Percentiles rank a stretch among this genome's conserved stretches.
Conservation (phyloP, 257 asterid species). For the Rehmannia glutinosa region DNA sequence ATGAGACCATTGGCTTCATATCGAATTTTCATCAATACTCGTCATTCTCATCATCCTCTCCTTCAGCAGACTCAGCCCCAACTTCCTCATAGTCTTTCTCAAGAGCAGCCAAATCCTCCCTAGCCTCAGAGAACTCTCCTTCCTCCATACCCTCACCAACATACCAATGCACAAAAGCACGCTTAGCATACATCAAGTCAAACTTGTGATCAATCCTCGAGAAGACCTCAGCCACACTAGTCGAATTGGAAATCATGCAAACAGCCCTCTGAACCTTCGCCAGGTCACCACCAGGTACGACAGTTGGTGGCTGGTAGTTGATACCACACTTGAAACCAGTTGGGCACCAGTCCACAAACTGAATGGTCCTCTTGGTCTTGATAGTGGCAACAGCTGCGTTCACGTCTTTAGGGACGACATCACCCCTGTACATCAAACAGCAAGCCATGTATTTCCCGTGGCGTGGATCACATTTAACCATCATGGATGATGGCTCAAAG, state of each 20-base stretch:
- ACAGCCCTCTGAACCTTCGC: conserved; percentile 59
- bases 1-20: not conserved
- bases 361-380: conserved; percentile 56
- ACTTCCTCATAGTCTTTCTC: conserved; percentile 57
- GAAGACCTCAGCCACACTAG: conserved; percentile 55
- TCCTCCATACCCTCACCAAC: conserved; percentile 68
- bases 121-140: conserved; percentile 58
- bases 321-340: conserved; percentile 57
- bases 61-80: conserved; percentile 46
- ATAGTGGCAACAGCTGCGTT: conserved; percentile 53
- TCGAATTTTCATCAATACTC: conserved; percentile 24
- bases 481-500: conserved; percentile 56
- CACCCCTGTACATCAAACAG: conserved; percentile 54
- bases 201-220: conserved; percentile 52
- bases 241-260: conserved; percentile 52
- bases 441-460: conserved; percentile 58
- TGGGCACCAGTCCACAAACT: conserved; percentile 57
- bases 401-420: conserved; percentile 50
- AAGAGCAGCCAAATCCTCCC: conserved; percentile 54
- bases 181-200: conserved; percentile 50
- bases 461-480: conserved; percentile 56
- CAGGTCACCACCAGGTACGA: conserved; percentile 56
- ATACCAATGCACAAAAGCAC: conserved; percentile 58
- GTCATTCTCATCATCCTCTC: conserved; percentile 42
- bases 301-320: conserved; percentile 59